These are phyloP conservation scores for Lolium rigidum DNA, from an alignment of 176 grass and related monocot genomes.

Conservation along the genomic window DNA sequence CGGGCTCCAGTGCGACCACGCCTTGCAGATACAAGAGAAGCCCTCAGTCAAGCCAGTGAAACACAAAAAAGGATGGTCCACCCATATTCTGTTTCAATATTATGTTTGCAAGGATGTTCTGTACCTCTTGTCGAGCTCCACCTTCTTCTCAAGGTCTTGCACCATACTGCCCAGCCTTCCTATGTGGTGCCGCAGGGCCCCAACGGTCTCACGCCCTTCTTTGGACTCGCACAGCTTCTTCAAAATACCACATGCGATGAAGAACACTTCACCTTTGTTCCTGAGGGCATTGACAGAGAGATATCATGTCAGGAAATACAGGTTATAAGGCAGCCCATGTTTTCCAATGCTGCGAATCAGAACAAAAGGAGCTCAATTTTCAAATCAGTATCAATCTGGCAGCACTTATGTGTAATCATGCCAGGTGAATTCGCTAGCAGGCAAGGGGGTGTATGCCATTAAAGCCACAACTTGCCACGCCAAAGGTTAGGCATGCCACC, in stretches of 20 bases:
- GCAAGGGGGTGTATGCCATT: neutral
- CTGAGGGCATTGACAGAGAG: slow-evolving; percentile 38
- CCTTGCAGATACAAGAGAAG: slow-evolving; percentile 42
- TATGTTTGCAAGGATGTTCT: neutral
- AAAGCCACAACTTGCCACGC: too few relatives aligned
- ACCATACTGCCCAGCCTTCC: slow-evolving; percentile 54
- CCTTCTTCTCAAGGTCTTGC: slow-evolving; percentile 57
- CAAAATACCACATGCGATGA: slow-evolving; percentile 57
- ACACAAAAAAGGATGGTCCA: neutral
- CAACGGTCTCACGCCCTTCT: slow-evolving; percentile 43
- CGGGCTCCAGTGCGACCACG: slow-evolving; percentile 26
- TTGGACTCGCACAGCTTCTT: slow-evolving; percentile 50
- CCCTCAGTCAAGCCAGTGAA: neutral
- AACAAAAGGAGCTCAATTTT: neutral
- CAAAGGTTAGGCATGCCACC: too few relatives aligned
- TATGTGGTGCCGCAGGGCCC: slow-evolving; percentile 28
- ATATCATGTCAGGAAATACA: neutral
- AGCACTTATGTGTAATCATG: neutral
- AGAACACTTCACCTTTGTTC: slow-evolving; percentile 57
- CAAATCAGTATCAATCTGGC: neutral
- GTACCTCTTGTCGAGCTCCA: slow-evolving; percentile 65
- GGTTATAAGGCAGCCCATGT: neutral
- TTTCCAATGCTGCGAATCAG: neutral
- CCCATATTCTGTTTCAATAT: neutral
- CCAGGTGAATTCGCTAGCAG: neutral